Evolutionary conservation across 2,329 filamentous ascomycete genomes (phyloP).

Genomic region (Keithomyces neogunnii): DNA sequence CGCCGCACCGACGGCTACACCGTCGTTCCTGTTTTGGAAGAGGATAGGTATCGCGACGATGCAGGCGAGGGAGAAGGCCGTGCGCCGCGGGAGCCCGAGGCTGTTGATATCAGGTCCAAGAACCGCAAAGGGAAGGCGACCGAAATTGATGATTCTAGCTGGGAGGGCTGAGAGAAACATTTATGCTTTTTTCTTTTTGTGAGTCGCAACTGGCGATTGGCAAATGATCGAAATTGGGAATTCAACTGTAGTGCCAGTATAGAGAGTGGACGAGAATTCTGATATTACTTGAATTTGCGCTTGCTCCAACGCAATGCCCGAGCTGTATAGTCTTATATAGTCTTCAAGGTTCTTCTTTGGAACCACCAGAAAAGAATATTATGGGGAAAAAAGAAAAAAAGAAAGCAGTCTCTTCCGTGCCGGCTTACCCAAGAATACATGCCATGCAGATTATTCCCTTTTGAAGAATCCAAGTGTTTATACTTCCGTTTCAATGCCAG

Average conservation of each 20-base stretch:
- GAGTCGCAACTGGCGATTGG: not conserved
- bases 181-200: not conserved
- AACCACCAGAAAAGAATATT: too few species aligned
- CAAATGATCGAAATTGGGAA: not conserved
- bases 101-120: slow-evolving; percentile 15
- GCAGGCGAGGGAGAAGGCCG: slow-evolving; percentile 8
- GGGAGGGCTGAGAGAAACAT: not conserved
- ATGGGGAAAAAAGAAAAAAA: too few species aligned
- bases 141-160: not conserved
- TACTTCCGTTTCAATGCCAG: slow-evolving; percentile 61
- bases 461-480: slow-evolving; percentile 23
- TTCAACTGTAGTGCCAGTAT: not conserved
- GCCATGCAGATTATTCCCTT: not conserved
- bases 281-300: too few species aligned
- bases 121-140: slow-evolving; percentile 14
- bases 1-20: slow-evolving; percentile 12
- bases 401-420: not conserved
- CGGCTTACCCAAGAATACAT: not conserved
- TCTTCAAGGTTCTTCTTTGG: too few species aligned
- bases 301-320: too few species aligned
- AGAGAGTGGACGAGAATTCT: too few species aligned
- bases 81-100: slow-evolving; percentile 10
- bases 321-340: too few species aligned
- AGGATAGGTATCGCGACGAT: slow-evolving; percentile 18
- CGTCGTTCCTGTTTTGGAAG: slow-evolving; percentile 15